Base-by-base conservation (phyloP, 1,284 basidiomycete genomes). In the Ceratobasidium theobromae region DNA sequence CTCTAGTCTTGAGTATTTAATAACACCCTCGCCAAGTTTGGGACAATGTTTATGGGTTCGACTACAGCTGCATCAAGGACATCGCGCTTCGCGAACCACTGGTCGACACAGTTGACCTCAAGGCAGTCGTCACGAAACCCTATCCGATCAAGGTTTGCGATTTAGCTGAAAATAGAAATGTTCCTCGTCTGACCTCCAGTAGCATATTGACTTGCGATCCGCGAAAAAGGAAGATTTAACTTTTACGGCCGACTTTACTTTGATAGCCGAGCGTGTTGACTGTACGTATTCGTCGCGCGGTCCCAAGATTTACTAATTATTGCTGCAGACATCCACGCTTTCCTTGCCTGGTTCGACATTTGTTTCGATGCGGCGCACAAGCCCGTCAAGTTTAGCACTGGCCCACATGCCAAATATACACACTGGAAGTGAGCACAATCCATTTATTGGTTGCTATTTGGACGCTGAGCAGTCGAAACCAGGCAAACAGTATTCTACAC, bases 41-140 rank as follows among this genome's bases (percentile, higher is more conserved):
- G 97, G 95, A 98, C 76, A 96, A 98, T 73, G 97, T 99, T 30
- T 99, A 99, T 77, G 97, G 97, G 46, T 99, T 99, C 77, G 95
- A 99, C 79, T 99, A 95, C 79, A 97, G 94, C 51, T 98, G 96
- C 78, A 99, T 99, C 84, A 98, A 99, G 79, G 95, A 98, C 75
- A 98, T 99, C 74, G 97, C 97, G 3, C 81, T 99, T 64, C 86
- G 90, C 51, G 97, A 99, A 77, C 97, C 97, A 45, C 81, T 99
- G 23, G 97, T 99, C 35, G 97, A 99, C 79, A 98, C 95, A 23
- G 97, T 99, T 68, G 95, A 98, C 71, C 79, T 97, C 71, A 95
- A 94, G 77, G 80, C 93, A 1, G 94, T 98, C 65, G 93, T 93
- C 41, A 93, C 93, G 3, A 87, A 95, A 76, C 94, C 95, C 30